Conservation (phyloP, 192 early-diverging fungal species). For the Coemansia sp. region DNA sequence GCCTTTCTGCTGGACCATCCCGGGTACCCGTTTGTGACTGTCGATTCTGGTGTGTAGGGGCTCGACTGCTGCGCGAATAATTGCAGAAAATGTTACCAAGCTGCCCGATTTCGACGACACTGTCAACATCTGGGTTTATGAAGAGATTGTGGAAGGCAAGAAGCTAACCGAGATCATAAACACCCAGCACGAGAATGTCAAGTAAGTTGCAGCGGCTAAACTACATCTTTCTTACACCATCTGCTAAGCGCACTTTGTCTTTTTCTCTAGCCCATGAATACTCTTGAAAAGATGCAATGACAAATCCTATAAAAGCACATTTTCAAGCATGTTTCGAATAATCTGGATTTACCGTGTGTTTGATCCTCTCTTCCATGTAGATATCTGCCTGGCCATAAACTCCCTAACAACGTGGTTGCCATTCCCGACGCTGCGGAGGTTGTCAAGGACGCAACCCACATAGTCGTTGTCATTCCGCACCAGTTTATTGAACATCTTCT, state of each 20-base stretch:
- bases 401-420: constrained; percentile 87
- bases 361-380: constrained; percentile 10
- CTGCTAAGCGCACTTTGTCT: too few species aligned
- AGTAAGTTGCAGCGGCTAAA: constrained; percentile 36
- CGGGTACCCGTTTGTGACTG: background rate
- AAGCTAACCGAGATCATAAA: constrained; percentile 96
- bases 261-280: too few species aligned
- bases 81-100: constrained; percentile 77
- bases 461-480: constrained; percentile 95
- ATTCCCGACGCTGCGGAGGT: constrained; percentile 79
- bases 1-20: background rate
- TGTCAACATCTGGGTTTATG: constrained; percentile 96
- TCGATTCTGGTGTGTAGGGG: constrained; percentile 65
- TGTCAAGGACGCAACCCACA: constrained; percentile 80
- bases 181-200: constrained; percentile 87
- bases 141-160: constrained; percentile 82
- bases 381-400: constrained; percentile 80
- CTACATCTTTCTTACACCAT: constrained; percentile 7
- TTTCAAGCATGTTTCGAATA: background rate
- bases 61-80: constrained; percentile 88
- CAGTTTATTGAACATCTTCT: constrained; percentile 89
- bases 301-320: too few species aligned
- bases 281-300: too few species aligned
- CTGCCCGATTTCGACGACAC: constrained; percentile 71
- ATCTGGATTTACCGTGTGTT: background rate